phyloP scores from a whole-genome alignment of 805 yeast species.

The Candida morakotiae region DNA sequence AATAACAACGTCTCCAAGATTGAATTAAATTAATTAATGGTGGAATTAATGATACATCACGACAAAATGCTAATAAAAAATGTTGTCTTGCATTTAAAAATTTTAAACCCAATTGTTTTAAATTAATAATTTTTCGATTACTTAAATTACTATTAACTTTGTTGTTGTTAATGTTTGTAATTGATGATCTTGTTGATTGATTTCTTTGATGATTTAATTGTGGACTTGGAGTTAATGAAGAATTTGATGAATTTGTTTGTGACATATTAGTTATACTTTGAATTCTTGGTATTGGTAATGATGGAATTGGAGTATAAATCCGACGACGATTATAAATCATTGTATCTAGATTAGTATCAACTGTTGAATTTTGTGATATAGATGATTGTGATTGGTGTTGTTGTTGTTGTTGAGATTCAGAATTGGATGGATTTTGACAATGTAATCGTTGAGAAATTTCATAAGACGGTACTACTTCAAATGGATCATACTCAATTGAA shows the following conservation, averaged over 20 bases:
- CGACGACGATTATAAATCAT: not conserved
- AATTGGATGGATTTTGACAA: not conserved
- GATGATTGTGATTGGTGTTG: not conserved
- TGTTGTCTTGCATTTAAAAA: constrained; percentile 75
- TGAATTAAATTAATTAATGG: constrained; percentile 52
- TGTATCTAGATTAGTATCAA: not conserved
- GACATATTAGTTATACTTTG: constrained; percentile 1
- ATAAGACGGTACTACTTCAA: constrained; percentile 38
- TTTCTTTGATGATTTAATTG: constrained; percentile 1
- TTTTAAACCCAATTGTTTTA: constrained; percentile 62
- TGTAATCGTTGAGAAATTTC: constrained; percentile 35
- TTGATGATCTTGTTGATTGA: constrained; percentile 4
- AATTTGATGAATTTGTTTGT: constrained; percentile 5
- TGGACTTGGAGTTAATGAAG: constrained; percentile 3
- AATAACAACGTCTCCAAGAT: constrained; percentile 31
- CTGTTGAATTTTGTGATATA: not conserved
- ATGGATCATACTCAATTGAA: constrained; percentile 19
- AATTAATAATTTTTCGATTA: constrained; percentile 12
- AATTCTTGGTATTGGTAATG: constrained; percentile 4
- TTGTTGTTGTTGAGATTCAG: not conserved
- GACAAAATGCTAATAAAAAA: constrained; percentile 67
- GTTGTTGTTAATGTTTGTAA: too few species aligned
- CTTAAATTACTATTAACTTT: constrained; percentile 3
- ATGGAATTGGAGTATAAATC: constrained; percentile 9
- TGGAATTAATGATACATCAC: constrained; percentile 72